Evolutionary conservation across 345 rosid species (phyloP), one percentile per base, ranked within the genome.

Genomic region (Lepidium didymum): DNA sequence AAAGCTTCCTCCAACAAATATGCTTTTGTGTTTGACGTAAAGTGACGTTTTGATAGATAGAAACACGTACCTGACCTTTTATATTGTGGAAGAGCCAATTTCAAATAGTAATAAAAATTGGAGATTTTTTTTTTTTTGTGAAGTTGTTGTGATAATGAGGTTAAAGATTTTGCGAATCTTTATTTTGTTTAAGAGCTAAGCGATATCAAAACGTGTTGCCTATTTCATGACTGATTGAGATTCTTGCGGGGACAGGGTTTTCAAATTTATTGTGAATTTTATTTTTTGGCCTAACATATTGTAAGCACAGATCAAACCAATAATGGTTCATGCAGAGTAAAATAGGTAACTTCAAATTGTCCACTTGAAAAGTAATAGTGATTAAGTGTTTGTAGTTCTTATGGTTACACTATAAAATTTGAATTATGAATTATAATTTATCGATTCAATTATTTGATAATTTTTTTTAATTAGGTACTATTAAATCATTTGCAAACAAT

Each of bases 131-230:
- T 25, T 16, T 7, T 19, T n/a, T n/a, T n/a, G n/a, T 19, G 21
- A 55, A 62, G 47, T 44, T 23, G 51, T 45, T 55, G n/a, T 64
- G 35, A 19, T 41, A 11, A 13, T 45, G 70, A 46, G 56, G 35
- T 18, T 41, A 56, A 56, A 64, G 59, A 64, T 56, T 72, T 56
- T 47, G 60, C 65, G 60, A 56, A 64, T 72, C 76, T 72, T 72
- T 56, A 64, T 46, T n/a, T 36, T 72, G 70, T 44, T 44, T 10
- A 54, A 8, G 18, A 41, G 36, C 31, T 5, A 42, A 52, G 69
- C 53, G 25, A 50, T 21, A 42, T 55, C n/a, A 11, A 44, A 33
- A 21, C 40, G 33, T 63, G 77, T 65, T 73, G 46, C 60, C n/a
- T 63, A 45, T 55, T 71, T 63, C 50, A 71, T 31, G 33, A 50